Percentiles rank a stretch among this genome's conserved stretches.
Conservation (phyloP, 2,329 filamentous ascomycete genomes). For the Sporothrix pallida region DNA sequence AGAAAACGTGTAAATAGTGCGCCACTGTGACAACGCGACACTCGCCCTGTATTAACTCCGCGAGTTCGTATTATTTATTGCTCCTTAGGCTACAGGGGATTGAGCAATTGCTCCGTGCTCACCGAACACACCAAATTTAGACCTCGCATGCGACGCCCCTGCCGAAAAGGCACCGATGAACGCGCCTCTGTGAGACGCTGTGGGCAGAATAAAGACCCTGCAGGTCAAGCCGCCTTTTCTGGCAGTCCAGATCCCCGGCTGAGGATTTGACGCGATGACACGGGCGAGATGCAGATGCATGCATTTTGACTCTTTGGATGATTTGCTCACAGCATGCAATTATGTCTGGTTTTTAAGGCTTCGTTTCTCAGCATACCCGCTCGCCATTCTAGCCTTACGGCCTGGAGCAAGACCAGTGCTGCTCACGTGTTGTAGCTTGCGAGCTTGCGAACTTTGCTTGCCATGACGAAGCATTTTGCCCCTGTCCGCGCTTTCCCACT, state of each 20-base stretch:
- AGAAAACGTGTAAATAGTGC: background rate
- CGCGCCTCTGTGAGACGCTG: background rate
- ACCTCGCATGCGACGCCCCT: background rate
- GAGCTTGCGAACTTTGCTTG: background rate
- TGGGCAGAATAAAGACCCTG: slow-evolving; percentile 22
- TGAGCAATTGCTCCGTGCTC: background rate
- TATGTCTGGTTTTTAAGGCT: background rate
- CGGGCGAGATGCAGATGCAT: background rate
- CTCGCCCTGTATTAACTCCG: background rate
- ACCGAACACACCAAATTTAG: slow-evolving; percentile 18
- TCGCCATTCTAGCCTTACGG: background rate
- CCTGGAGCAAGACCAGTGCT: background rate
- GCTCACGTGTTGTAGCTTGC: slow-evolving; percentile 17
- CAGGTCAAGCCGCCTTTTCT: slow-evolving; percentile 2
- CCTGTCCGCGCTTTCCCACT: background rate
- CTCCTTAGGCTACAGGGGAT: background rate
- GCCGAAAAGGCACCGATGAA: slow-evolving; percentile 29
- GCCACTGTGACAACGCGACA: too few relatives aligned
- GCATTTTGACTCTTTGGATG: background rate
- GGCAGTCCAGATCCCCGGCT: background rate
- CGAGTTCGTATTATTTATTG: background rate
- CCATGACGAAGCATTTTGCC: slow-evolving; percentile 27
- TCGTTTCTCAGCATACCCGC: too few relatives aligned
- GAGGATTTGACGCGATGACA: slow-evolving; percentile 13
- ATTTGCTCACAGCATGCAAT: background rate